These are phyloP conservation scores for Saccharomycopsis fermentans DNA, from an alignment of 805 yeast genomes.

Conservation along the genomic window DNA sequence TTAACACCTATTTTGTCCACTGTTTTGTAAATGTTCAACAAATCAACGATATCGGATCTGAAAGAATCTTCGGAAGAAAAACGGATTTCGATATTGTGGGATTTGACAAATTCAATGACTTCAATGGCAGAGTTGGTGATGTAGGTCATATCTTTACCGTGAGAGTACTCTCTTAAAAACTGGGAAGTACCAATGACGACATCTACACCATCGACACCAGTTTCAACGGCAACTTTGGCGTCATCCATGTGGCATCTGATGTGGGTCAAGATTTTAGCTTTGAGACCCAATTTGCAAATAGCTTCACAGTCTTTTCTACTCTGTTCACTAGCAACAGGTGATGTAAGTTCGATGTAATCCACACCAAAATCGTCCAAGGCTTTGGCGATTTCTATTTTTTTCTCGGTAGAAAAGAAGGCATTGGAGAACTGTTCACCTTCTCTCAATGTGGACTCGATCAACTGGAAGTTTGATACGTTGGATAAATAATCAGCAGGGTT, in stretches of 20 bases:
- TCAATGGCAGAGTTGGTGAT: conserved; percentile 93
- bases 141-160: conserved; percentile 98
- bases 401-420: conserved; percentile 89
- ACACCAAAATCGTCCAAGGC: conserved; percentile 97
- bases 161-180: conserved; percentile 87
- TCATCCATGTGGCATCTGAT: conserved; percentile 99
- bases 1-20: conserved; percentile 97
- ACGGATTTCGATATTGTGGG: conserved; percentile 93
- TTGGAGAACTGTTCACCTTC: conserved; percentile 99
- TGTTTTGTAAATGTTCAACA: conserved; percentile 89
- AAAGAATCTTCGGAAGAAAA: conserved; percentile 96
- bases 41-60: conserved; percentile 92
- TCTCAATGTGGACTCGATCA: conserved; percentile 91
- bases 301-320: conserved; percentile 92
- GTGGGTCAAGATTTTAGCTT: conserved; percentile 92
- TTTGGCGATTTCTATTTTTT: conserved; percentile 93
- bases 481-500: conserved; percentile 88
- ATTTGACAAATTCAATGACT: conserved; percentile 94
- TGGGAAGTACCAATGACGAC: conserved; percentile 97
- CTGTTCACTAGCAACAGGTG: conserved; percentile 97
- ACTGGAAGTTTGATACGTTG: conserved; percentile 78
- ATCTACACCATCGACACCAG: conserved; percentile 99
- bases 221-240: conserved; percentile 92
- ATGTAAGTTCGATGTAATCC: conserved; percentile 93
- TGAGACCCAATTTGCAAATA: conserved; percentile 91